Evolutionary conservation across 768 basidiomycete genomes (phyloP).

Genomic region (Mrakia hoshinonis): DNA sequence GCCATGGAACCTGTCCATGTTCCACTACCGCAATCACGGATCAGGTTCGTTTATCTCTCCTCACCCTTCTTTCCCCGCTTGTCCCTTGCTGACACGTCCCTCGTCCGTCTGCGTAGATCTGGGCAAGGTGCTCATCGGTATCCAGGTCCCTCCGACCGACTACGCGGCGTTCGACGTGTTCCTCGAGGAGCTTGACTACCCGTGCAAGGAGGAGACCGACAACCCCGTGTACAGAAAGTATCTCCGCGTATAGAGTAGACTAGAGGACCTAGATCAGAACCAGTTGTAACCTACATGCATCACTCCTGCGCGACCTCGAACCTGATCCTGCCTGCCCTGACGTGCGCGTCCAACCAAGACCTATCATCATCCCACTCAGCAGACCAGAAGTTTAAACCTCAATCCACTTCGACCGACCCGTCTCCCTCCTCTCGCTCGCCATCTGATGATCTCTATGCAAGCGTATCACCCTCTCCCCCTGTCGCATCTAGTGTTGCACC

Average conservation of each 20-base stretch:
- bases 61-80: not conserved
- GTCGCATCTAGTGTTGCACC: constrained; percentile 9
- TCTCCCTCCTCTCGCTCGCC: too few species aligned
- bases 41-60: constrained; percentile 56
- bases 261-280: not conserved
- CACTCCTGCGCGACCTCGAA: too few species aligned
- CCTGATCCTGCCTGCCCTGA: too few species aligned
- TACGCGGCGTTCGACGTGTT: constrained; percentile 62
- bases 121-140: constrained; percentile 83
- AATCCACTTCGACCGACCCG: too few species aligned
- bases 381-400: too few species aligned
- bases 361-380: too few species aligned
- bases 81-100: not conserved
- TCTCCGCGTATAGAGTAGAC: constrained; percentile 30
- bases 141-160: constrained; percentile 74
- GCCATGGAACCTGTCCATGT: constrained; percentile 84
- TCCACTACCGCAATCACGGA: constrained; percentile 97
- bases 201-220: constrained; percentile 84
- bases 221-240: constrained; percentile 66
- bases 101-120: constrained; percentile 53
- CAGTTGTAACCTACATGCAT: too few species aligned
- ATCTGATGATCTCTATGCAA: too few species aligned
- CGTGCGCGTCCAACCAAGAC: too few species aligned
- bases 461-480: not conserved
- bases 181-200: constrained; percentile 68